Base-by-base conservation (phyloP, 1,139 yeast genomes). In the Geotrichum histeridarum region DNA sequence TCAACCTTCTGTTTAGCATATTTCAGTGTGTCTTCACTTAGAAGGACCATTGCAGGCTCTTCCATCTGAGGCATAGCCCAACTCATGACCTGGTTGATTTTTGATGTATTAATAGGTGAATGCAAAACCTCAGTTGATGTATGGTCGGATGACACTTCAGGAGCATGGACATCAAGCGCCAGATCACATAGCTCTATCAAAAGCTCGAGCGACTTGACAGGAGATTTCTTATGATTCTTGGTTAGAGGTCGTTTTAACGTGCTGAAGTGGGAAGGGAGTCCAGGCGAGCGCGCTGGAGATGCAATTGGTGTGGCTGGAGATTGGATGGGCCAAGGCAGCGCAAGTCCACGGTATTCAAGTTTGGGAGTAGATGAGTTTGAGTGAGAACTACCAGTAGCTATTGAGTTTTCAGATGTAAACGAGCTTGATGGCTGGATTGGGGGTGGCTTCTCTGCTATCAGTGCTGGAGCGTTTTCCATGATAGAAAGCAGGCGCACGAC, bases 111-210 rank as follows among this genome's bases (percentile, higher is more conserved):
- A 49, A 76, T 77, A 1, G 95, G 96, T 1, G 95, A 84, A 61
- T 66, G 70, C 36, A 66, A 61, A 11, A 11, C 60, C 50, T 48
- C 53, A 60, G 57, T 57, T 51, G 36, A n/a, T 8, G 39, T 14
- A 2, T 17, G 15, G 32, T 18, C 8, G 15, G 38, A 32, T 32
- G 42, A 31, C 15, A 67, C 53, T 18, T 70, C 72, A 0, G 75
- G 74, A 1, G 88, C 85, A 61, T 86, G 87, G 15, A 90, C 80
- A 44, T 78, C 75, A 30, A 88, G 71, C 0, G 96, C 93, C 61
- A 83, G 86, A 56, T 88, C 91, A 65, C 94, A 84, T 54, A 86
- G 74, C 42, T 86, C 90, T 9, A 80, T 68, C 39, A 90, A 67
- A 59, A 79, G 70, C 54, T 82, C 85, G 54, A 88, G 70, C 38